phyloP scores from a whole-genome alignment of 371 early-diverging fungal species.

The Mucor velutinosus region DNA sequence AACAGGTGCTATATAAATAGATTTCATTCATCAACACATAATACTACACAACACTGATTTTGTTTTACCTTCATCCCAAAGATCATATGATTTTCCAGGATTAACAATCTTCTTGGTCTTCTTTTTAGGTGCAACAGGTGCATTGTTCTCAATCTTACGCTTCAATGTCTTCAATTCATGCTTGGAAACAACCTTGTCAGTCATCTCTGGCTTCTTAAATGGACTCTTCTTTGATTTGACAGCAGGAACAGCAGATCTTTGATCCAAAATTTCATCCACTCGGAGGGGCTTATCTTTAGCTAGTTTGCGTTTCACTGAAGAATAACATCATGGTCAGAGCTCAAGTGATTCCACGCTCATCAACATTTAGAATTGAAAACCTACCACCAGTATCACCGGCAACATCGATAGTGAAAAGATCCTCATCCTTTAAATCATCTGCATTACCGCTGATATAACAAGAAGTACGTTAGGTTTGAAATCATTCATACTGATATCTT shows the following conservation, averaged over 20 bases:
- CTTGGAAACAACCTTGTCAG: conserved; percentile 23
- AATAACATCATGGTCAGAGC: neutral
- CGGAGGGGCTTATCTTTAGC: conserved; percentile 62
- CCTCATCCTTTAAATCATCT: conserved; percentile 54
- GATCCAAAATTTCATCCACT: conserved; percentile 80
- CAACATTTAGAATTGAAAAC: neutral
- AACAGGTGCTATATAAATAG: neutral
- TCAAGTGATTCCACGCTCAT: neutral
- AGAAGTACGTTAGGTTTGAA: neutral
- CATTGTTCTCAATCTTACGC: conserved; percentile 29
- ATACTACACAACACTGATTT: neutral
- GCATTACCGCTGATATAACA: conserved; percentile 47
- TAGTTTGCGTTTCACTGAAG: conserved; percentile 32
- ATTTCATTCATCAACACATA: neutral
- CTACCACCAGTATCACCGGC: conserved; percentile 65
- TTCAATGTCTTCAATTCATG: conserved; percentile 24
- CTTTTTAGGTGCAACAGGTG: conserved; percentile 22
- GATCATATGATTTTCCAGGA: conserved; percentile 45
- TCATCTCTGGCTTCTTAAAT: conserved; percentile 26
- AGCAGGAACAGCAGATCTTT: conserved; percentile 64
- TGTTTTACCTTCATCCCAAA: conserved; percentile 50
- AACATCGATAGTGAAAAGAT: conserved; percentile 79
- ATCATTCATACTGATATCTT: neutral
- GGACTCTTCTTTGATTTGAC: conserved; percentile 29
- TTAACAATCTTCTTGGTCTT: conserved; percentile 27